Conservation (phyloP, 129 eudicot species). For the Artemisia argyi region DNA sequence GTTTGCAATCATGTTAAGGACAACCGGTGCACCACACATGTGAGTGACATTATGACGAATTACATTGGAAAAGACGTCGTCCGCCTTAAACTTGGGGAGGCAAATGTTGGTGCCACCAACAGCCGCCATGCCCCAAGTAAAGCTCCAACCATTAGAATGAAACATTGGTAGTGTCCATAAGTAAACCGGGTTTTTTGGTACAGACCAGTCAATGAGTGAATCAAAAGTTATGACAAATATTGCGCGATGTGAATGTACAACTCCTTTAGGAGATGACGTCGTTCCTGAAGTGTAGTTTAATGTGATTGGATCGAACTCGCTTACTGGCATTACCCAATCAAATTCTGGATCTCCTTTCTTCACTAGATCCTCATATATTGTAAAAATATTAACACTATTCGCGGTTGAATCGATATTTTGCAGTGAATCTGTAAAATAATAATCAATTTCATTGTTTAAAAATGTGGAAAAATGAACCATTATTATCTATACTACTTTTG, state of each 20-base stretch:
- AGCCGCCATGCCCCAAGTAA: slow-evolving; percentile 26
- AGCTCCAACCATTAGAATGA: slow-evolving; percentile 29
- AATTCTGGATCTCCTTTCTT: background rate
- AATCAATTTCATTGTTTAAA: no score
- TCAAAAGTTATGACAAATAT: slow-evolving; percentile 15
- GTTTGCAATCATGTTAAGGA: slow-evolving; percentile 22
- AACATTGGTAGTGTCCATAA: slow-evolving; percentile 35
- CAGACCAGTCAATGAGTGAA: slow-evolving; percentile 20
- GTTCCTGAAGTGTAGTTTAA: slow-evolving; percentile 10
- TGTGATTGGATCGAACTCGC: background rate
- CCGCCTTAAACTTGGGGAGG: slow-evolving; percentile 16
- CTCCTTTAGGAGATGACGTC: slow-evolving; percentile 8
- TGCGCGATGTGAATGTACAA: slow-evolving; percentile 16
- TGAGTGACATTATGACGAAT: slow-evolving; percentile 15
- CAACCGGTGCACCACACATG: slow-evolving; percentile 38
- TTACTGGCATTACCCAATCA: background rate
- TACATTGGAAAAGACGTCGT: background rate
- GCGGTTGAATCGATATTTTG: no score
- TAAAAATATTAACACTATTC: background rate
- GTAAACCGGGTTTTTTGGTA: slow-evolving; percentile 23
- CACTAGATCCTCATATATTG: background rate
- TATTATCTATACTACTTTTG: no score
- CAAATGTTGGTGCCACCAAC: slow-evolving; percentile 24
- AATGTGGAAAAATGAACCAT: no score
- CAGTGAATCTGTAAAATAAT: no score